A percentile compares a stretch with the other conserved stretches of the same genome.
These are phyloP conservation scores for Abrus precatorius DNA, from an alignment of 306 rosid genomes.

Conservation along the genomic window DNA sequence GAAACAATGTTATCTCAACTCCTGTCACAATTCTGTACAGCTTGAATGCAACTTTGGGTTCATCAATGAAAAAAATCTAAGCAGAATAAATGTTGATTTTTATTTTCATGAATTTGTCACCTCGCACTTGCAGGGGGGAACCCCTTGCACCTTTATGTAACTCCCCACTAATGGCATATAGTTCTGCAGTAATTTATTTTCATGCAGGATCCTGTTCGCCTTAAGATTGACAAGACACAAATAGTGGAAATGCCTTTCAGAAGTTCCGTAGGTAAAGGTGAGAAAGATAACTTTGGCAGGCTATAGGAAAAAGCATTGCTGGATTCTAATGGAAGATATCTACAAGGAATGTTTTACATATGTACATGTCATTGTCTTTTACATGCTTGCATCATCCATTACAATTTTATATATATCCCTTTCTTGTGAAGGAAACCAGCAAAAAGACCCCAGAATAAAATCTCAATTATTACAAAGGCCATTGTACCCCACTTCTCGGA, in stretches of 20 bases:
- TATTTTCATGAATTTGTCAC: background rate
- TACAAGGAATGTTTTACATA: constrained; percentile 10
- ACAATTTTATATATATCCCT: constrained; percentile 65
- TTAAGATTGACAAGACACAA: constrained; percentile 25
- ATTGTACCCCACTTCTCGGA: constrained; percentile 82
- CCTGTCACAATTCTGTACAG: background rate
- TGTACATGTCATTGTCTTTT: constrained; percentile 25
- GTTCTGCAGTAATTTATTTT: background rate
- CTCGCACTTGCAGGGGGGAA: background rate
- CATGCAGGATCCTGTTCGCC: background rate
- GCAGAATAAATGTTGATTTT: background rate
- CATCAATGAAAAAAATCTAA: background rate
- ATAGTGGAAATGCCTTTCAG: constrained; percentile 29
- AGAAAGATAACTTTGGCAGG: constrained; percentile 34
- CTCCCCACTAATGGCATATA: background rate
- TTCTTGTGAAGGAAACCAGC: constrained; percentile 74
- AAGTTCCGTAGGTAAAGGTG: constrained; percentile 28
- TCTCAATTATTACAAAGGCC: constrained; percentile 65
- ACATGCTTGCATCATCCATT: constrained; percentile 36
- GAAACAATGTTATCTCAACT: constrained; percentile 26
- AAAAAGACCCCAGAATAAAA: constrained; percentile 68
- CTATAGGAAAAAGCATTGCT: constrained; percentile 27
- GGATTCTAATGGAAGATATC: constrained; percentile 45
- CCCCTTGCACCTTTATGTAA: background rate
- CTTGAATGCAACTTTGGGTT: background rate